Evolutionary conservation across 352 stramenopile species (phyloP).

Genomic region (Thalassiosira livingstoniorum): DNA sequence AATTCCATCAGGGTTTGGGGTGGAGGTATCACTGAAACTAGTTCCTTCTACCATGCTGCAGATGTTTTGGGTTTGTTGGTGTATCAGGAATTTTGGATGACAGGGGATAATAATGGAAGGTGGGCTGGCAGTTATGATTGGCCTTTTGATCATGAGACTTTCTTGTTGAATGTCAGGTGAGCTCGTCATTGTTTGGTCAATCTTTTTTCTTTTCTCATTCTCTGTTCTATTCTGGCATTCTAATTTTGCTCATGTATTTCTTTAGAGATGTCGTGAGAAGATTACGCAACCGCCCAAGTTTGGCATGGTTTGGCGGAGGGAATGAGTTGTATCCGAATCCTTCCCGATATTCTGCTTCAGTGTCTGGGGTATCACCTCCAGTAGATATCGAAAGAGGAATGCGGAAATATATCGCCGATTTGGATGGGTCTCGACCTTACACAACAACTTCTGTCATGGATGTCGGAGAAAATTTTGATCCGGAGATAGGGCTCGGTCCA

Average conservation of each 20-base stretch:
- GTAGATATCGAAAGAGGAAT: constrained; percentile 40
- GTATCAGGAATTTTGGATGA: constrained; percentile 83
- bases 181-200: too few species aligned
- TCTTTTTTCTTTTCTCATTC: too few species aligned
- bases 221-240: too few species aligned
- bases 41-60: constrained; percentile 80
- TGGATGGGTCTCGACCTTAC: constrained; percentile 44
- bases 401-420: constrained; percentile 22
- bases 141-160: constrained; percentile 62
- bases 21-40: constrained; percentile 73
- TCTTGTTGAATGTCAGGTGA: constrained; percentile 45
- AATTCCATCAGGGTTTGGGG: constrained; percentile 83
- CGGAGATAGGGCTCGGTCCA: constrained; percentile 44
- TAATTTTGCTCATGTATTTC: too few species aligned
- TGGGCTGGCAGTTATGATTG: constrained; percentile 67
- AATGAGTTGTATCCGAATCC: constrained; percentile 70
- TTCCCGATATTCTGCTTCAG: not conserved
- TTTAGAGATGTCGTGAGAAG: constrained; percentile 59
- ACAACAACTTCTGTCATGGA: constrained; percentile 55
- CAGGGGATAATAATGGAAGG: constrained; percentile 77
- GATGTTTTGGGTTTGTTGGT: constrained; percentile 80
- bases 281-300: constrained; percentile 61
- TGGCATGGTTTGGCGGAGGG: constrained; percentile 62
- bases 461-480: constrained; percentile 57
- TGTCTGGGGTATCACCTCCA: constrained; percentile 38